Conservation (phyloP, 2,329 filamentous ascomycete genomes). For the Metarhizium humberi region DNA sequence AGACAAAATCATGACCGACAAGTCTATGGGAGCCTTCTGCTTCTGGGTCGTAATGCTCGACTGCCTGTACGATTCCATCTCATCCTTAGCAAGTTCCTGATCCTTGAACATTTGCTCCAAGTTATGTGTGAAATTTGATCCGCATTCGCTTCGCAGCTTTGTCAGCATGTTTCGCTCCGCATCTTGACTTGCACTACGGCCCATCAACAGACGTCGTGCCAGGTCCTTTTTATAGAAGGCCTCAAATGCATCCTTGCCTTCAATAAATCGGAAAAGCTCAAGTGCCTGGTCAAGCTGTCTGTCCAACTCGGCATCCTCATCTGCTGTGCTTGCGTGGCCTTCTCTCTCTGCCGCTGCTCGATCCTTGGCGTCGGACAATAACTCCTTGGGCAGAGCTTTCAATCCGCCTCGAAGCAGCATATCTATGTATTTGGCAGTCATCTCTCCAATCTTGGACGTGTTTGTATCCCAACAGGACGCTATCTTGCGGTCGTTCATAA, state of each 20-base stretch:
- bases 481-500: constrained; percentile 84
- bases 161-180: constrained; percentile 93
- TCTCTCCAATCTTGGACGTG: constrained; percentile 91
- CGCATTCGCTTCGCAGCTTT: constrained; percentile 87
- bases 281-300: constrained; percentile 86
- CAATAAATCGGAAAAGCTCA: constrained; percentile 91
- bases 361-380: constrained; percentile 54
- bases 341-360: constrained; percentile 47
- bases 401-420: constrained; percentile 77
- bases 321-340: constrained; percentile 59
- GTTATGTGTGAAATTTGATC: constrained; percentile 90
- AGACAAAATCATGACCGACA: constrained; percentile 85
- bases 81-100: constrained; percentile 84
- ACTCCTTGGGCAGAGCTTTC: constrained; percentile 66
- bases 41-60: constrained; percentile 46
- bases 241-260: constrained; percentile 96
- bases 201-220: constrained; percentile 81
- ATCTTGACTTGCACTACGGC: constrained; percentile 84
- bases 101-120: constrained; percentile 99
- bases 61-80: constrained; percentile 80
- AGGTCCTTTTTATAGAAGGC: constrained; percentile 99
- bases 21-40: constrained; percentile 41
- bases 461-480: constrained; percentile 66
- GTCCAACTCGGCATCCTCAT: constrained; percentile 88
- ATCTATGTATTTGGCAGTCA: constrained; percentile 97